These are phyloP conservation scores for Flagelloscypha sp. DNA, from an alignment of 768 basidiomycete genomes.

Conservation along the genomic window DNA sequence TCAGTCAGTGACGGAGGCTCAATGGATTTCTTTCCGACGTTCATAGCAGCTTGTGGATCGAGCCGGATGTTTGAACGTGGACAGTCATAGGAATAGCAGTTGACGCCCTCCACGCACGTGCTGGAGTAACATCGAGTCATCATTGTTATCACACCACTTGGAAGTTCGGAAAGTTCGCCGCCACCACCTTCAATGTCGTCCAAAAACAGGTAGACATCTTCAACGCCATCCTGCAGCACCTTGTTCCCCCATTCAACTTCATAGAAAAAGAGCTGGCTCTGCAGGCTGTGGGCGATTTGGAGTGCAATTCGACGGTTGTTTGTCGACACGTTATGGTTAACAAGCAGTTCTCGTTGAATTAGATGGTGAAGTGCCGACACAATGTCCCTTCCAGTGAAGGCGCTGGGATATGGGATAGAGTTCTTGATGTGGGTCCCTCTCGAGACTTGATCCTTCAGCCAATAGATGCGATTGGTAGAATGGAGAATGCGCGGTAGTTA, in stretches of 20 bases:
- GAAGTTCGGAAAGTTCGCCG: slow-evolving; percentile 39
- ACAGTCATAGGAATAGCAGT: slow-evolving; percentile 57
- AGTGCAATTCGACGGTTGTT: slow-evolving; percentile 54
- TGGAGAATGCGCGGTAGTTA: too few relatives aligned
- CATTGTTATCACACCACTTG: slow-evolving; percentile 56
- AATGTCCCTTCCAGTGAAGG: slow-evolving; percentile 66
- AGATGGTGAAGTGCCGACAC: slow-evolving; percentile 59
- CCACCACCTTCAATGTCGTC: slow-evolving; percentile 47
- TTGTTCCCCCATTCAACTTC: slow-evolving; percentile 70
- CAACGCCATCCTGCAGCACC: slow-evolving; percentile 50
- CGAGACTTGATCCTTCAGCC: slow-evolving; percentile 61
- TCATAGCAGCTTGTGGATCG: too few relatives aligned
- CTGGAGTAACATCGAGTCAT: slow-evolving; percentile 62
- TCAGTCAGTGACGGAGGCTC: too few relatives aligned
- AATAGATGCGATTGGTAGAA: too few relatives aligned
- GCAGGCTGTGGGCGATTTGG: slow-evolving; percentile 55
- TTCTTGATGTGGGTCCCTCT: slow-evolving; percentile 57
- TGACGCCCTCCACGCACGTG: slow-evolving; percentile 47
- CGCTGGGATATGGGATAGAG: slow-evolving; percentile 55
- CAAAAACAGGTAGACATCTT: slow-evolving; percentile 63
- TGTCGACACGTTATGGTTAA: slow-evolving; percentile 38
- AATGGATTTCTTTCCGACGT: too few relatives aligned
- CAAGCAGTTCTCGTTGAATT: slow-evolving; percentile 48
- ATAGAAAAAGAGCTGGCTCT: slow-evolving; percentile 65
- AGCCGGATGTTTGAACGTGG: too few relatives aligned